Base-by-base conservation (phyloP, 371 early-diverging fungal genomes). In the Rhizopus microsporus region DNA sequence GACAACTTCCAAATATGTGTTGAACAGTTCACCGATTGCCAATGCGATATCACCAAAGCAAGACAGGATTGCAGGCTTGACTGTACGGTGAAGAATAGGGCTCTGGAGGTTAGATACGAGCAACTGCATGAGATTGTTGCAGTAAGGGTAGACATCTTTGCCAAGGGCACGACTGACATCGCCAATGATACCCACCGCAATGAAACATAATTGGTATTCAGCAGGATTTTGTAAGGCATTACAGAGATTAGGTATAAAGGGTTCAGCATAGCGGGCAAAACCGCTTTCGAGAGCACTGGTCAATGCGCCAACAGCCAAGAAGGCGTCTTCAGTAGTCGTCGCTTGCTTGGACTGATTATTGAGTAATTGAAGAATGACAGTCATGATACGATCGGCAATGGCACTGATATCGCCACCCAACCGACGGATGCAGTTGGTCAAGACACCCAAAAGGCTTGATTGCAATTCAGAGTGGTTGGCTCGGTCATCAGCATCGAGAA, bases 11-110 rank as follows among this genome's bases (percentile, higher is more conserved):
- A 97, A 64, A 71, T 92, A 98, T 15, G 73, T 71, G 51, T 86
- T 89, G 71, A 98, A 99, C 49, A 84, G 71, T 13, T 85, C 91
- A 38, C 94, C 93, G 58, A 99, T 89, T 4, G 98, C 96, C 52
- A 97, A 73, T 3, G 99, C 96, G 65, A 99, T 90, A 77, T 99
- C 99, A 48, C 99, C 99, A 80, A 99, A 94, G 75, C 91, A 89
- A 1, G 96, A 90, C 10, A 99, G 84, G 56, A 96, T 95, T 15
- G 90, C 82, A 1, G 98, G 95, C 80, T 97, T 96, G 15, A 98
- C 92, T 42, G 81, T 83, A 49, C 91, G 88, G 68, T 93, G 88
- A 51, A 95, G 75, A 12, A 82, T 80, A 17, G 89, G 87, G 47
- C 81, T 88, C 71, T 71, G 73, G 45, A 96, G 75, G 69, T 89